Percentiles rank a stretch among this genome's conserved stretches.
Evolutionary conservation across 306 rosid genomes (phyloP).

Genomic region (Rosa multiflora): DNA sequence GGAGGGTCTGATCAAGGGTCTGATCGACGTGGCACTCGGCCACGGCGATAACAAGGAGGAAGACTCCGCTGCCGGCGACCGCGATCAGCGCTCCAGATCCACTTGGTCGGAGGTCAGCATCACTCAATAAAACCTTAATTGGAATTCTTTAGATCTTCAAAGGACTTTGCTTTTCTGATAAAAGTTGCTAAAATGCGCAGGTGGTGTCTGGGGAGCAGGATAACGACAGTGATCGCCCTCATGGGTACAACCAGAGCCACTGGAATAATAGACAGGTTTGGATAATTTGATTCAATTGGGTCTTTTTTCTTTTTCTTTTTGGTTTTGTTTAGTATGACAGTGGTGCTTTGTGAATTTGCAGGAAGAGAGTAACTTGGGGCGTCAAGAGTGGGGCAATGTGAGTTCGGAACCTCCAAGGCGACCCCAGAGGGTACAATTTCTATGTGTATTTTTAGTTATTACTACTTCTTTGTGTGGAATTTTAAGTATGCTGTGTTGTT

Average conservation of each 20-base stretch:
- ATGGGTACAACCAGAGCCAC: constrained; percentile 23
- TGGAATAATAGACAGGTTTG: constrained; percentile 39
- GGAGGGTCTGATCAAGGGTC: constrained; percentile 82
- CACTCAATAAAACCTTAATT: neutral
- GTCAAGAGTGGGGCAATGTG: constrained; percentile 35
- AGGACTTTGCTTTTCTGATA: neutral
- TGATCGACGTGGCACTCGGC: constrained; percentile 52
- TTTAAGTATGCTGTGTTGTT: neutral
- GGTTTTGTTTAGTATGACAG: neutral
- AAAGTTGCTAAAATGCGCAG: constrained; percentile 23
- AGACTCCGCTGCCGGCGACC: constrained; percentile 29
- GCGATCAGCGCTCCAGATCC: constrained; percentile 68
- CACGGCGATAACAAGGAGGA: constrained; percentile 27
- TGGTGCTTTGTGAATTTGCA: constrained; percentile 29
- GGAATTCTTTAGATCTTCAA: neutral
- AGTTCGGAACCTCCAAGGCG: constrained; percentile 46
- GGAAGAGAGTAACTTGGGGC: constrained; percentile 37
- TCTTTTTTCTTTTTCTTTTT: neutral
- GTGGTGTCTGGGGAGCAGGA: constrained; percentile 75
- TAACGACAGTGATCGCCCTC: constrained; percentile 32
- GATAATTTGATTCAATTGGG: neutral
- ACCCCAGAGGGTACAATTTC: constrained; percentile 43
- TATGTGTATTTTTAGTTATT: neutral
- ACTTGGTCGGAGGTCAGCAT: constrained; percentile 58
- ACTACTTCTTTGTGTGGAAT: neutral